These are phyloP conservation scores for Lecanicillium sp. DNA, from an alignment of 2,329 filamentous ascomycete genomes.

Conservation along the genomic window DNA sequence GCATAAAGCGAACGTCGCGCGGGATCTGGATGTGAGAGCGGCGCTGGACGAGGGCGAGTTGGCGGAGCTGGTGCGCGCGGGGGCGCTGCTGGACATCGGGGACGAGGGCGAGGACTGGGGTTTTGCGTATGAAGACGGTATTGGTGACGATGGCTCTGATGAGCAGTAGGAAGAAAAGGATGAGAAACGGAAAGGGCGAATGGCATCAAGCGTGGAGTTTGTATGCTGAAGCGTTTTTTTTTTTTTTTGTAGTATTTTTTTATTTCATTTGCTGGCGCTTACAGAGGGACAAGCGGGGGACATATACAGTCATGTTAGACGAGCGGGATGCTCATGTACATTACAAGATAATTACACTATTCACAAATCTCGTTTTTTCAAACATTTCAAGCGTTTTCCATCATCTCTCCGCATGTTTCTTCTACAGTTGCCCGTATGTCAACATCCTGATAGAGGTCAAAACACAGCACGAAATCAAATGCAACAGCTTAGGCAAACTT, in stretches of 20 bases:
- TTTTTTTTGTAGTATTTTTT: background rate
- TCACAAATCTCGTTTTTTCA: background rate
- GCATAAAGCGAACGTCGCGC: conserved; percentile 24
- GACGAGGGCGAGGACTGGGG: conserved; percentile 27
- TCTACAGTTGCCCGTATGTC: too few species aligned
- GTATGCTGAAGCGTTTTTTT: background rate
- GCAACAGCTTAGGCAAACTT: too few species aligned
- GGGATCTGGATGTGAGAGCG: conserved; percentile 26
- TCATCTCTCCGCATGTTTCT: too few species aligned
- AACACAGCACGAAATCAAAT: too few species aligned
- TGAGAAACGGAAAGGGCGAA: background rate
- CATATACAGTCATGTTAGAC: too few species aligned
- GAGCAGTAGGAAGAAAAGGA: background rate
- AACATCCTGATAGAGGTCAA: too few species aligned
- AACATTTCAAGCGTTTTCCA: too few species aligned
- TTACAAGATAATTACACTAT: background rate
- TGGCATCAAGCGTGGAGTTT: background rate
- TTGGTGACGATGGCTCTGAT: background rate
- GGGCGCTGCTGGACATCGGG: conserved; percentile 25
- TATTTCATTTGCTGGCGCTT: background rate
- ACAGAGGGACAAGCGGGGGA: background rate
- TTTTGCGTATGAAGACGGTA: conserved; percentile 27
- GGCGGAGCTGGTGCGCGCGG: conserved; percentile 17
- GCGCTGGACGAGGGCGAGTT: conserved; percentile 18
- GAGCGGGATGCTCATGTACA: too few species aligned